Evolutionary conservation across 257 asterid species (phyloP), one percentile per base, ranked within the genome.

Genomic region (Jacaranda mimosifolia): DNA sequence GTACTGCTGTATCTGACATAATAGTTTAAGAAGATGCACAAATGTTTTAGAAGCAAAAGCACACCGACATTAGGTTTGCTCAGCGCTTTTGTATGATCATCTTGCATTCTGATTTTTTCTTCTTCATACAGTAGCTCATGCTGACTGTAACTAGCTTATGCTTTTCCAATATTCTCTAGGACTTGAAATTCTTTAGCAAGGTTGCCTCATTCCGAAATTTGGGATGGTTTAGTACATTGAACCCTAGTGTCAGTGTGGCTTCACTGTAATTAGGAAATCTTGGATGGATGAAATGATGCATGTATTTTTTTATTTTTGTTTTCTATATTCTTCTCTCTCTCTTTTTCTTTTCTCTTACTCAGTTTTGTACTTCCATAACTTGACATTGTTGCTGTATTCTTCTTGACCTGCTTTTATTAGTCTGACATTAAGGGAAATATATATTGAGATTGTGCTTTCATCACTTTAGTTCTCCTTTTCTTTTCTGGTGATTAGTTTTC

Each of bases 151-250:
- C 68, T 75, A 36, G 49, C 79, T 52, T 63, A 13, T 64, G 19
- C 46, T 13, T 65, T 56, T 38, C 46, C 38, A 14, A 38, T 66
- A 65, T 75, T 65, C 75, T 65, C n/a, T 65, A 64, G 52, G 73
- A 39, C 63, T 35, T 39, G 9, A 18, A 60, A 48, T 17, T 64
- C 66, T 45, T 53, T 55, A 18, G 38, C 39, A 12, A 40, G 55
- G 17, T 65, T 53, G 66, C 38, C 43, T 75, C 63, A 40, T 9
- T 38, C 52, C 26, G 10, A 11, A 12, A 53, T 17, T 74, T 74
- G 52, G 43, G 71, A 46, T 62, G 62, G 38, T 14, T 52, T 45
- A 8, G 60, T 19, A 42, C 9, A 19, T 35, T 52, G 18, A 38
- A 26, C 57, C 46, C 43, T 40, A 6, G 55, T 42, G 19, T 21